Conservation (phyloP, 2,329 filamentous ascomycete genomes). For the Talaromyces sp. region DNA sequence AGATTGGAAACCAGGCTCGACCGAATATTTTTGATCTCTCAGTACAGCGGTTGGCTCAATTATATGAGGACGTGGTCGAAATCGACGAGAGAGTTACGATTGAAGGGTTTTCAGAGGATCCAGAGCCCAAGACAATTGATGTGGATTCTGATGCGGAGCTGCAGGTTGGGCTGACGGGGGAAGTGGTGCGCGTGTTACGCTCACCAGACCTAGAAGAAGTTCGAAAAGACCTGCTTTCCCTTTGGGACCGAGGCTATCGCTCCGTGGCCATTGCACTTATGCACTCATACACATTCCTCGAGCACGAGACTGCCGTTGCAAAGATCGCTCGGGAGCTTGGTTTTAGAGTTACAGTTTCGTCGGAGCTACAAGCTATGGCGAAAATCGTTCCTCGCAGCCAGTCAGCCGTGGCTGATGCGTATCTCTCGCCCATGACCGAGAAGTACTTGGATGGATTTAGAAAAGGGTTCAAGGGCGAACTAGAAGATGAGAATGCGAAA, state of each 20-base stretch:
- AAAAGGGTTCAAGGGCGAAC: slow-evolving; percentile 70
- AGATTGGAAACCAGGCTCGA: slow-evolving; percentile 81
- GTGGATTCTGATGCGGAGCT: slow-evolving; percentile 22
- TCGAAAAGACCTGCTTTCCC: slow-evolving; percentile 58
- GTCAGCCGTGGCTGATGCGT: slow-evolving; percentile 72
- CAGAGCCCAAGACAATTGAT: slow-evolving; percentile 22
- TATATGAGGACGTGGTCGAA: slow-evolving; percentile 28
- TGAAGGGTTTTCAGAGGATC: slow-evolving; percentile 35
- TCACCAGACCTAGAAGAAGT: slow-evolving; percentile 55
- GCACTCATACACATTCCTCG: slow-evolving; percentile 82
- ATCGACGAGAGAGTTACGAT: slow-evolving; percentile 48
- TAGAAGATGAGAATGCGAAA: slow-evolving; percentile 68
- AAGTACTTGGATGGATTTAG: slow-evolving; percentile 58
- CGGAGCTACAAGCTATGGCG: slow-evolving; percentile 77
- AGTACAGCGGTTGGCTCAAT: slow-evolving; percentile 69
- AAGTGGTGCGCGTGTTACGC: slow-evolving; percentile 66
- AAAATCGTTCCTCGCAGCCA: slow-evolving; percentile 70
- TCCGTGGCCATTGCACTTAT: slow-evolving; percentile 55
- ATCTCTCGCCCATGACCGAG: slow-evolving; percentile 69
- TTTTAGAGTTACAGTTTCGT: slow-evolving; percentile 71
- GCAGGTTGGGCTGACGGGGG: slow-evolving; percentile 54
- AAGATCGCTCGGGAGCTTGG: slow-evolving; percentile 72
- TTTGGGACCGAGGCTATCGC: slow-evolving; percentile 35
- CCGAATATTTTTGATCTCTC: slow-evolving; percentile 84
- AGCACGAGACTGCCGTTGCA: slow-evolving; percentile 75